Evolutionary conservation across 768 basidiomycete genomes (phyloP), one percentile per base, ranked within the genome.

Genomic region (Pulveroboletus sp.): DNA sequence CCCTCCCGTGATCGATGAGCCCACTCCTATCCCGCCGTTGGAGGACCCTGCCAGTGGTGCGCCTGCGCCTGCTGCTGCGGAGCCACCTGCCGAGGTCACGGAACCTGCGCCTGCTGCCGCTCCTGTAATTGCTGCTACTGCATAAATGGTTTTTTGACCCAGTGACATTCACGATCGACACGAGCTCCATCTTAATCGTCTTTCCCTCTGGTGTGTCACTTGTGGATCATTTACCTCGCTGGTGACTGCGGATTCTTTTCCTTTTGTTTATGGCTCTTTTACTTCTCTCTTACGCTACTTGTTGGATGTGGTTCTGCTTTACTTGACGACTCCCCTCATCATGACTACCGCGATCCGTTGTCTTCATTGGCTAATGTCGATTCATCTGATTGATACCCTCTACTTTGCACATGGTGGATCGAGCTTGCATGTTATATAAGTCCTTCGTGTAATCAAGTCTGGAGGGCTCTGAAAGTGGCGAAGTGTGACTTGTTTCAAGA

Each of bases 1-100:
- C 67, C 90, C 92, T 33, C 91, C 92, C 56, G 83, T 84, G 76
- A 87, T 94, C 57, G 92, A 91, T 42, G 83, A 89, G 72, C 89
- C 88, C 41, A 60, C 78, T 25, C 86, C 86, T 11, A 81, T 93
- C 54, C 90, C 88, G 46, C 91, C 92, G 50, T 75, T 94, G 56
- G 90, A 91, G 74, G 79, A 87, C 67, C 84, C 88, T 32, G 84
- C 83, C 17, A 70, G 76, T 19, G 79, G 79, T 57, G 61, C 73
- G 14, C 57, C 72, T 23, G 57, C 69, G 5, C 49, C 68, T 33
- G 64, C 68, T 37, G 59, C 70, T 5, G 44, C 57, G 11, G 76
- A 74, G 59, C 61, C 67, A 13, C 64, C 61, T 6, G 52, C 54
- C 25, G 78, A 74, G 59, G 50, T 64, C 17, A 61, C 68, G 21